Evolutionary conservation across 805 yeast genomes (phyloP).

Genomic region (Myxozyma geophila): DNA sequence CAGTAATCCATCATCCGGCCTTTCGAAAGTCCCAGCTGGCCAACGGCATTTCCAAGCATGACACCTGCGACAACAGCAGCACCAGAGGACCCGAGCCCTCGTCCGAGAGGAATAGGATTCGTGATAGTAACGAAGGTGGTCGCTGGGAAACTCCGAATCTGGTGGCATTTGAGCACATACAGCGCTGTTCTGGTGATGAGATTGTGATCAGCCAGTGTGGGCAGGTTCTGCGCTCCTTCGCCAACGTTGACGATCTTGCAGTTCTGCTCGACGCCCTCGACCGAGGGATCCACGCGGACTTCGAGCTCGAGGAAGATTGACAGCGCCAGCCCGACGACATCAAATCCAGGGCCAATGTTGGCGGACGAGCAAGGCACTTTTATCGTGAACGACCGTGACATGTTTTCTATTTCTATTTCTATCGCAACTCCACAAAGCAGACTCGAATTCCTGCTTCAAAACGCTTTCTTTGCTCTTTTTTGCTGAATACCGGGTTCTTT

Average conservation of each 20-base stretch:
- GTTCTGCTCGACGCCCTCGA: conserved; percentile 59
- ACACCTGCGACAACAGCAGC: conserved; percentile 99
- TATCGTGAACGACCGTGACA: conserved; percentile 32
- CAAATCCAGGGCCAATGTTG: conserved; percentile 98
- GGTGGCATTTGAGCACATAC: conserved; percentile 85
- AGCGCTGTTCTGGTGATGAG: conserved; percentile 91
- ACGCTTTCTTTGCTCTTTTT: neutral
- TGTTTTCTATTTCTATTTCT: neutral
- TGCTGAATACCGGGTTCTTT: neutral
- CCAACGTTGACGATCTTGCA: conserved; percentile 71
- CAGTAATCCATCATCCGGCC: conserved; percentile 91
- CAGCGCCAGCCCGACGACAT: conserved; percentile 91
- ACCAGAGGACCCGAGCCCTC: conserved; percentile 97
- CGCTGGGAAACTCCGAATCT: conserved; percentile 71
- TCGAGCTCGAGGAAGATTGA: conserved; percentile 70
- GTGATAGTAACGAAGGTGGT: conserved; percentile 81
- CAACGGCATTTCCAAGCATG: conserved; percentile 83
- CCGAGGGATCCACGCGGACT: conserved; percentile 63
- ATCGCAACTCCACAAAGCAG: neutral
- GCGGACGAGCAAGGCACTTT: conserved; percentile 94
- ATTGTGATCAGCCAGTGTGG: conserved; percentile 75
- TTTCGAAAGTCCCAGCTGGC: conserved; percentile 70
- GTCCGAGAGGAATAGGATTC: conserved; percentile 94
- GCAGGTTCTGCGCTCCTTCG: conserved; percentile 82
- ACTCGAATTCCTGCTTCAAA: neutral